Evolutionary conservation across 2,329 filamentous ascomycete species (phyloP).

Genomic region (Emydomyces testavorans): DNA sequence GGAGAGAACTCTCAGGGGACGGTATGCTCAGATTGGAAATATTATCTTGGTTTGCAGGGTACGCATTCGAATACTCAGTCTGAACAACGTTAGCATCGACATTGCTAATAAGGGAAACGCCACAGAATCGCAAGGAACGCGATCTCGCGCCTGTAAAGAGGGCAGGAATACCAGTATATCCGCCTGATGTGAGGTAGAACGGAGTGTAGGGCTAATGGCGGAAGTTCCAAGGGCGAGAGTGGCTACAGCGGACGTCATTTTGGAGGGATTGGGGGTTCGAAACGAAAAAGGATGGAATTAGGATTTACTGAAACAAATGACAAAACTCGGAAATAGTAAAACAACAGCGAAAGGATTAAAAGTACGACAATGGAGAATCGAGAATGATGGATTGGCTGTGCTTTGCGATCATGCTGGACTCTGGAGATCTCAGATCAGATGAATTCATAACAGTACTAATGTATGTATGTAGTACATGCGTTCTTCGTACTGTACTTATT

Average conservation of each 20-base stretch:
- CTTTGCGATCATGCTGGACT: no score
- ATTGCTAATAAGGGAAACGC: constrained; percentile 38
- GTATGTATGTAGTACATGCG: no score
- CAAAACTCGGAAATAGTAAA: background rate
- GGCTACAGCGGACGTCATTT: constrained; percentile 47
- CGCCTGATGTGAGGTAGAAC: constrained; percentile 37
- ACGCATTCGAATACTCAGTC: constrained; percentile 35
- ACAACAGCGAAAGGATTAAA: constrained; percentile 5
- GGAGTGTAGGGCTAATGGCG: constrained; percentile 42
- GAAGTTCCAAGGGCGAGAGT: constrained; percentile 48
- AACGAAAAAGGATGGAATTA: background rate
- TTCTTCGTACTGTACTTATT: no score
- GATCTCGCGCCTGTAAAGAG: constrained; percentile 37
- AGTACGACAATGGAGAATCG: background rate
- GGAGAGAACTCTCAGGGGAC: constrained; percentile 23
- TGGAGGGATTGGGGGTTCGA: background rate
- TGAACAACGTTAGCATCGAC: constrained; percentile 43
- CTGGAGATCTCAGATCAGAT: no score
- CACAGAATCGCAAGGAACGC: constrained; percentile 37
- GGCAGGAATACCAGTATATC: constrained; percentile 30
- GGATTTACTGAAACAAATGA: background rate
- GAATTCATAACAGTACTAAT: no score
- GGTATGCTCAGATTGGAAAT: constrained; percentile 19
- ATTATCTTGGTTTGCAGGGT: constrained; percentile 26
- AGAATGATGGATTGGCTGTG: background rate